Conservation (phyloP, 352 stramenopile species). For the Globisporangium iwayamae region DNA sequence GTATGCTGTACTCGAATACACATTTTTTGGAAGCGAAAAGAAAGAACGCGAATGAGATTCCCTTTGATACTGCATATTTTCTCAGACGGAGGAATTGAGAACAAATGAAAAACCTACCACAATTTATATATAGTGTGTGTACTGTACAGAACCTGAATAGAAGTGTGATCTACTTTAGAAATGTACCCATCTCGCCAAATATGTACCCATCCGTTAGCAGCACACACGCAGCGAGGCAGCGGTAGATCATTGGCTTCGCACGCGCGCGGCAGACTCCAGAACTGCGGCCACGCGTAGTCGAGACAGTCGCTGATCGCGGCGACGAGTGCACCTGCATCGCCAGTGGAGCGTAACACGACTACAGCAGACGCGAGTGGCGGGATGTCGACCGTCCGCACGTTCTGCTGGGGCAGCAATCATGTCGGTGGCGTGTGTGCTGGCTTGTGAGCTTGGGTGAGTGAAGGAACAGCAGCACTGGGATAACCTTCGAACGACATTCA, state of each 20-base stretch:
- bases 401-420: too few relatives aligned
- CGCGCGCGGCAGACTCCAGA: not conserved
- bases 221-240: too few relatives aligned
- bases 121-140: not conserved
- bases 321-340: not conserved
- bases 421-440: too few relatives aligned
- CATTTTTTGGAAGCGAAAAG: not conserved
- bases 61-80: not conserved
- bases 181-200: too few relatives aligned
- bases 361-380: not conserved
- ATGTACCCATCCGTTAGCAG: too few relatives aligned
- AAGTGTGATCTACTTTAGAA: too few relatives aligned
- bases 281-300: not conserved
- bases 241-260: not conserved
- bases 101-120: not conserved
- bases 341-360: not conserved
- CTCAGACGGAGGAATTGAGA: not conserved
- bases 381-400: too few relatives aligned
- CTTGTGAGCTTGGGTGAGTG: too few relatives aligned
- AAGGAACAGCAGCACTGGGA: too few relatives aligned
- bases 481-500: too few relatives aligned
- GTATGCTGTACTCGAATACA: not conserved
- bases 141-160: too few relatives aligned
- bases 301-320: not conserved
- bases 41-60: not conserved